Conservation (phyloP, 768 basidiomycete species). For the Boletus pseudo-olivaceus region DNA sequence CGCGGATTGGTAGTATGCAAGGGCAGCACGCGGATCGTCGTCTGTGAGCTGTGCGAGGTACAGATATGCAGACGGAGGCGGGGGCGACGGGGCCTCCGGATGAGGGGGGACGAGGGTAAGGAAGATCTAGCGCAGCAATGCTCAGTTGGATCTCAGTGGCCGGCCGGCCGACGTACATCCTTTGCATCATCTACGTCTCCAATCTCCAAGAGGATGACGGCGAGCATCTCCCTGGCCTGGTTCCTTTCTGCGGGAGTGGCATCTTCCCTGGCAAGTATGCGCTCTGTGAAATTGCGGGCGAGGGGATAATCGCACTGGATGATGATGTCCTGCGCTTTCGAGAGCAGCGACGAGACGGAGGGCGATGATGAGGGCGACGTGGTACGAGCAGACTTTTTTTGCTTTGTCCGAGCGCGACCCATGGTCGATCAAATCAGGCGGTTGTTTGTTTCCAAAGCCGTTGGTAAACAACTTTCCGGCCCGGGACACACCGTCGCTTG, state of each 20-base stretch:
- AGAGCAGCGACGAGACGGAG: conserved; percentile 53
- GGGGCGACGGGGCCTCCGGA: conserved; percentile 52
- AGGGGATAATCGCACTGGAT: conserved; percentile 84
- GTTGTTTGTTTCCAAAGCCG: conserved; percentile 20
- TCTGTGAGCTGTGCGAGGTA: conserved; percentile 87
- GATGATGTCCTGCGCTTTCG: conserved; percentile 78
- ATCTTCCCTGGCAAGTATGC: conserved; percentile 61
- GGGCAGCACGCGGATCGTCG: conserved; percentile 67
- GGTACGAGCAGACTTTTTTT: conserved; percentile 16
- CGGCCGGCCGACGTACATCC: conserved; percentile 43
- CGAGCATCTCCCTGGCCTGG: conserved; percentile 77
- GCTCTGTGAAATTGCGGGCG: conserved; percentile 65
- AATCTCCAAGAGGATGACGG: conserved; percentile 72
- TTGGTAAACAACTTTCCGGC: conserved; percentile 8
- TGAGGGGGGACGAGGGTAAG: conserved; percentile 55
- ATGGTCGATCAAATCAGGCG: conserved; percentile 30
- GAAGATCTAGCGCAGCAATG: conserved; percentile 51
- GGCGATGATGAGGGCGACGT: conserved; percentile 32
- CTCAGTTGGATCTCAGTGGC: background rate
- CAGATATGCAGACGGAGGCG: conserved; percentile 75
- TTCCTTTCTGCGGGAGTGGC: conserved; percentile 43
- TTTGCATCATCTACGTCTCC: conserved; percentile 74
- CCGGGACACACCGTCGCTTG: background rate
- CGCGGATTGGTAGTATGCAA: conserved; percentile 78
- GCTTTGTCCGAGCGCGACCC: conserved; percentile 55